phyloP scores from a whole-genome alignment of 202 grass and related monocot species.

The Digitaria exilis region DNA sequence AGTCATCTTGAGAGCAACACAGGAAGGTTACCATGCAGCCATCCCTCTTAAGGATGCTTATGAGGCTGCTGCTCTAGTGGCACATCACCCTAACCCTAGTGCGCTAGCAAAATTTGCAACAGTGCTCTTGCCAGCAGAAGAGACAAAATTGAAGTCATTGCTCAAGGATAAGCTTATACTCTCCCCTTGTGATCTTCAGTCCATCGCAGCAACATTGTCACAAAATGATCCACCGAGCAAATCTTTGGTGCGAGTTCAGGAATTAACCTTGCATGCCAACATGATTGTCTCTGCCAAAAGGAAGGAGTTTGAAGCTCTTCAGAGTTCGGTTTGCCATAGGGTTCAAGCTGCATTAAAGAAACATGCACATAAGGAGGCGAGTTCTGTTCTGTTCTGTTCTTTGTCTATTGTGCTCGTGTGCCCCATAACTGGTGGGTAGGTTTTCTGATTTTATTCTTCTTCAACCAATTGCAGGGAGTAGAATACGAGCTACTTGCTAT shows the following conservation, averaged over 20 bases:
- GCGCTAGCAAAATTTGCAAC: not conserved
- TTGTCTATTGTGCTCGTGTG: not conserved
- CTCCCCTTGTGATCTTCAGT: not conserved
- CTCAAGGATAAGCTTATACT: not conserved
- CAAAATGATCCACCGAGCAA: not conserved
- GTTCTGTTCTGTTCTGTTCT: not conserved
- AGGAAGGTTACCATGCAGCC: not conserved
- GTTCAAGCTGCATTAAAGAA: conserved; percentile 9
- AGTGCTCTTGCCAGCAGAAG: not conserved
- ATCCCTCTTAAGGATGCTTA: not conserved
- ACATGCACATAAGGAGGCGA: not conserved
- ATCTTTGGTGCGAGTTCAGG: not conserved
- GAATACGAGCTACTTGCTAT: not conserved
- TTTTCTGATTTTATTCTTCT: not conserved
- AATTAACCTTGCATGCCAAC: not conserved
- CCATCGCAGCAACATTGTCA: not conserved
- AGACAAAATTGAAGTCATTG: not conserved
- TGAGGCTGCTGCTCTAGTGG: not conserved
- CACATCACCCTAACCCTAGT: not conserved
- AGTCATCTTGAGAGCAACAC: not conserved
- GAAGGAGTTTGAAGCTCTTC: not conserved
- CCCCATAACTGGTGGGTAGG: not conserved
- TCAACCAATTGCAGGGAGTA: conserved; percentile 9
- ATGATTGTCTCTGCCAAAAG: not conserved
- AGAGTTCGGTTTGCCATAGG: not conserved